A percentile compares a stretch with the other conserved stretches of the same genome.
Evolutionary conservation across 1,139 yeast species (phyloP).

Genomic region (Taphrina deformans): DNA sequence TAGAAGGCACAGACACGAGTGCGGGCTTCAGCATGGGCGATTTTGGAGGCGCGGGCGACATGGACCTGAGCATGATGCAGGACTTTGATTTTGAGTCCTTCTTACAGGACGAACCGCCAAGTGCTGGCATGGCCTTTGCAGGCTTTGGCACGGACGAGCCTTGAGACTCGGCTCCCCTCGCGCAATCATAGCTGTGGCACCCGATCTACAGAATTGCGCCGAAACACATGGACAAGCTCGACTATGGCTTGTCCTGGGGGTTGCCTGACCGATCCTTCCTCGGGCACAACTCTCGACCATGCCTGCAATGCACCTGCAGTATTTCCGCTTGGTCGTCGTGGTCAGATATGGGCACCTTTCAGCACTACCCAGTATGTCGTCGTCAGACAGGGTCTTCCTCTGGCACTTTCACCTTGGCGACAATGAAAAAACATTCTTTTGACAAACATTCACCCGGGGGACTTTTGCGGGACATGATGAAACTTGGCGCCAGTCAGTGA

Average conservation of each 20-base stretch:
- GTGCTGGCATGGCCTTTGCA: slow-evolving; percentile 30
- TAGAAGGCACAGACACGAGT: slow-evolving; percentile 16
- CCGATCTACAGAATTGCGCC: too few relatives aligned
- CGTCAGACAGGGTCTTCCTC: too few relatives aligned
- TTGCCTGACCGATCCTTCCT: too few relatives aligned
- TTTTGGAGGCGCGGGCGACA: slow-evolving; percentile 23
- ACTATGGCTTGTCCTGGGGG: too few relatives aligned
- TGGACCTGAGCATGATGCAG: slow-evolving; percentile 35
- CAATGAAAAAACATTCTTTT: background rate
- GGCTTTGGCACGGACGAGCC: slow-evolving; percentile 19
- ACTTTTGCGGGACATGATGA: background rate
- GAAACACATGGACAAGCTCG: too few relatives aligned
- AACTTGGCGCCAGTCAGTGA: background rate
- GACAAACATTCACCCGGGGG: background rate
- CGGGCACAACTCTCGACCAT: too few relatives aligned
- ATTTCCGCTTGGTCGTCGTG: too few relatives aligned
- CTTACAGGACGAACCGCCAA: slow-evolving; percentile 33
- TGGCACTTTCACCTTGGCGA: background rate
- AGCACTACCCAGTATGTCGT: too few relatives aligned
- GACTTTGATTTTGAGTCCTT: slow-evolving; percentile 38
- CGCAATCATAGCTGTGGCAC: background rate
- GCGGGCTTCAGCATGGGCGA: slow-evolving; percentile 15
- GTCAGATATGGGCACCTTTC: too few relatives aligned
- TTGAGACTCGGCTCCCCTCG: background rate
- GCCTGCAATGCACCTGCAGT: too few relatives aligned